Conservation (phyloP, 2,329 filamentous ascomycete genomes). For the Phaeophleospora eucalypticola region DNA sequence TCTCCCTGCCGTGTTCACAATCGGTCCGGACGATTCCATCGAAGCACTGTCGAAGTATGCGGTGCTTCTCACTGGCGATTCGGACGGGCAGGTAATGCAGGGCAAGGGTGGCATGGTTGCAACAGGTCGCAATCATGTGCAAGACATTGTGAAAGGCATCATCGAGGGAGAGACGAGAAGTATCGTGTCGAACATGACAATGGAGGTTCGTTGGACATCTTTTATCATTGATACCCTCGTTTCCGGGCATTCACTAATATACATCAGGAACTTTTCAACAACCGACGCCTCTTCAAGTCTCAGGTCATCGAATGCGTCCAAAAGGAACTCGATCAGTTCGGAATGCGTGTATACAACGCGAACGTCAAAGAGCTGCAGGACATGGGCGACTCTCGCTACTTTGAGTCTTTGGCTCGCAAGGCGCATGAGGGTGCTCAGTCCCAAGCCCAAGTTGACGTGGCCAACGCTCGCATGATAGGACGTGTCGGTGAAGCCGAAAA, state of each 20-base stretch:
- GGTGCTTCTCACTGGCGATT: constrained; percentile 64
- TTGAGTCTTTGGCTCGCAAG: constrained; percentile 74
- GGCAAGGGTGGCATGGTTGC: constrained; percentile 36
- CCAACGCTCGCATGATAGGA: constrained; percentile 56
- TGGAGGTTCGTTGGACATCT: constrained; percentile 53
- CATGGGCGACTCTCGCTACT: constrained; percentile 76
- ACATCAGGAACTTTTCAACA: constrained; percentile 66
- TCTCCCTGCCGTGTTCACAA: constrained; percentile 79
- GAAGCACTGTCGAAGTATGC: constrained; percentile 77
- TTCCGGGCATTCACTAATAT: too few species aligned
- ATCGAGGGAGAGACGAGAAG: constrained; percentile 85
- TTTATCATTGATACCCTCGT: too few species aligned
- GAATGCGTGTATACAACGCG: constrained; percentile 62
- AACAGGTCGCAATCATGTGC: constrained; percentile 61
- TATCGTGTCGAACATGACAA: constrained; percentile 83
- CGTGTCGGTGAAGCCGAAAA: constrained; percentile 75
- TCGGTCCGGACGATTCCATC: constrained; percentile 70
- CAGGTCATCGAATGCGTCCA: constrained; percentile 62
- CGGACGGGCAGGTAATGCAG: constrained; percentile 41
- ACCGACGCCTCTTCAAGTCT: constrained; percentile 42
- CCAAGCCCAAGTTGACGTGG: constrained; percentile 64
- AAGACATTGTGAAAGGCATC: constrained; percentile 83
- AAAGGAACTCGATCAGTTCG: constrained; percentile 74
- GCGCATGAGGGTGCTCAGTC: constrained; percentile 82
- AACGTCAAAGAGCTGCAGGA: constrained; percentile 87